Conservation (phyloP, 768 basidiomycete species). For the Xerocomellus chrysenteron region DNA sequence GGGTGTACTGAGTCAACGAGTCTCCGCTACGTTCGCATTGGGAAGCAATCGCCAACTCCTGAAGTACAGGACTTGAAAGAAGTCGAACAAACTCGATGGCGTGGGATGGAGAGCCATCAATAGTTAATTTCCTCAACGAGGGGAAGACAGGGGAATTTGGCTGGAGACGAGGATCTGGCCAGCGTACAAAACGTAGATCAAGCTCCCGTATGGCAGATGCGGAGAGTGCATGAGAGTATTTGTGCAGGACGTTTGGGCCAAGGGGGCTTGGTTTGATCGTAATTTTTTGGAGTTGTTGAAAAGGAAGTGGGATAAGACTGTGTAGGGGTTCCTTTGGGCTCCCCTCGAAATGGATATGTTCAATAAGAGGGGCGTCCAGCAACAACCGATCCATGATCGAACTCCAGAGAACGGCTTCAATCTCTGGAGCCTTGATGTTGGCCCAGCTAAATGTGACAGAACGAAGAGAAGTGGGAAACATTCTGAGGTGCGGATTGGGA, state of each 20-base stretch:
- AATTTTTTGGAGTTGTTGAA: constrained; percentile 17
- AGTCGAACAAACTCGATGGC: constrained; percentile 21
- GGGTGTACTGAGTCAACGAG: constrained; percentile 9
- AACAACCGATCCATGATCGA: constrained; percentile 20
- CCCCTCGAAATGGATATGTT: constrained; percentile 24
- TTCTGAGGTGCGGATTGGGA: constrained; percentile 9
- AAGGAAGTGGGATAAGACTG: constrained; percentile 15
- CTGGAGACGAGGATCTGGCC: constrained; percentile 21
- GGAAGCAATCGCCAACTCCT: constrained; percentile 17
- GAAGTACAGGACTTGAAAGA: constrained; percentile 18
- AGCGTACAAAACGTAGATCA: constrained; percentile 24
- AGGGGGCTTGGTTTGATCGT: constrained; percentile 25
- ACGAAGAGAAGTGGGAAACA: constrained; percentile 26
- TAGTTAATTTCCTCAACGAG: constrained; percentile 19
- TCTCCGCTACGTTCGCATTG: constrained; percentile 16
- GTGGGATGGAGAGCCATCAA: constrained; percentile 21
- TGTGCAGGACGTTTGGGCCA: constrained; percentile 24
- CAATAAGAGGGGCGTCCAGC: constrained; percentile 19
- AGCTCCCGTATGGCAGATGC: constrained; percentile 19
- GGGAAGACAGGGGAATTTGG: constrained; percentile 21
- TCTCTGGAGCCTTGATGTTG: constrained; percentile 11
- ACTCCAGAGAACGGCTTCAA: constrained; percentile 21
- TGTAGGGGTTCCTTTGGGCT: constrained; percentile 22
- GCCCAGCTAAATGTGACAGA: constrained; percentile 21
- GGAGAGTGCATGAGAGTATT: constrained; percentile 23